These are phyloP conservation scores for Plasmodium gonderi DNA, from an alignment of 169 alveolate species.

Conservation along the genomic window DNA sequence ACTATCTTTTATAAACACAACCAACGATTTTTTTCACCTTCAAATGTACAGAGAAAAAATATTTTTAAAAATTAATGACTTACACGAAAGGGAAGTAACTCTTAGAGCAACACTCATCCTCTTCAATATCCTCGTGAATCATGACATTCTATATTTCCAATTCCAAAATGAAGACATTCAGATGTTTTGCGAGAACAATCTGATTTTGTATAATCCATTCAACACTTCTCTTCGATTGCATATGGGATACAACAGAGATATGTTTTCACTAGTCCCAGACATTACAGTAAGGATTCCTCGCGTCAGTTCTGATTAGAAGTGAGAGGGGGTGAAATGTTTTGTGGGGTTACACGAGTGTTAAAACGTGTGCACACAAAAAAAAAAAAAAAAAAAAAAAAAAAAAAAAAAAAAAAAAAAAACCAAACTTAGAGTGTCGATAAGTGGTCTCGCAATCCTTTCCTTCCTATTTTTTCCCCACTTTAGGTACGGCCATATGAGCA, in stretches of 20 bases:
- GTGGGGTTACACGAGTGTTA: too few relatives aligned
- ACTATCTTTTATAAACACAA: background rate
- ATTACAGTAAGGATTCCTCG: conserved; percentile 42
- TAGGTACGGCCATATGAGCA: conserved; percentile 21
- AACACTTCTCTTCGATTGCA: background rate
- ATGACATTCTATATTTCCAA: background rate
- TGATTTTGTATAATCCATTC: conserved; percentile 49
- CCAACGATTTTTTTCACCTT: background rate
- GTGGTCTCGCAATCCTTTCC: too few relatives aligned
- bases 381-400: too few relatives aligned
- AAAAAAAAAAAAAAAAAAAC: conserved; percentile 6
- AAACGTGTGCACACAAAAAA: too few relatives aligned
- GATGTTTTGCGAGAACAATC: conserved; percentile 17
- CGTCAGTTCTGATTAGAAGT: too few relatives aligned
- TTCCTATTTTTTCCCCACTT: background rate
- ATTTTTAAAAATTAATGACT: background rate
- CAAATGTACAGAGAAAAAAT: conserved; percentile 23
- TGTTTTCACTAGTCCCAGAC: background rate
- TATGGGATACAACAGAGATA: background rate
- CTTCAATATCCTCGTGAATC: conserved; percentile 9
- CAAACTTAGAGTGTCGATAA: too few relatives aligned
- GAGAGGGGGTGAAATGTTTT: too few relatives aligned
- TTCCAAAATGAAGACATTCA: conserved; percentile 2
- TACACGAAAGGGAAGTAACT: background rate
- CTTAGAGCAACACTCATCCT: conserved; percentile 13